phyloP scores from a whole-genome alignment of 257 asterid genomes.

The Przewalskia tangutica region DNA sequence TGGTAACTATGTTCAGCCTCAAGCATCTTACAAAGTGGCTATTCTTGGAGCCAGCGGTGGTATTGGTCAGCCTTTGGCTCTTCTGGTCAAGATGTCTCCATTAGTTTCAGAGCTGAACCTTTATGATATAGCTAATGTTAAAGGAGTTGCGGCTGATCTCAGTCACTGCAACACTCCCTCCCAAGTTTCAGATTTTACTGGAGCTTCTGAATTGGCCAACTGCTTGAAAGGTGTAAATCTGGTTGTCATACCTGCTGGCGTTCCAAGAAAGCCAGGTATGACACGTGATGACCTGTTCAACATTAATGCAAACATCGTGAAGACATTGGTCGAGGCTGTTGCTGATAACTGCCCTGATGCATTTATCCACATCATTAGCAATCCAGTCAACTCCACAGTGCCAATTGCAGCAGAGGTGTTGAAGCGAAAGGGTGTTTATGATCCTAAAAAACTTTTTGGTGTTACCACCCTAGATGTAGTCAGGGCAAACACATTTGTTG shows the following conservation, averaged over 20 bases:
- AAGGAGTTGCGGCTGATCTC: conserved; percentile 82
- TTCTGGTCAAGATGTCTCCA: conserved; percentile 79
- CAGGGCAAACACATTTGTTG: conserved; percentile 67
- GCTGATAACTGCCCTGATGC: conserved; percentile 84
- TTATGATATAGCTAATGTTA: conserved; percentile 74
- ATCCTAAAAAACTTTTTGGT: conserved; percentile 79
- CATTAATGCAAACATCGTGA: conserved; percentile 71
- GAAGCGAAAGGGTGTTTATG: conserved; percentile 60
- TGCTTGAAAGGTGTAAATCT: conserved; percentile 60
- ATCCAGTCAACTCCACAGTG: conserved; percentile 80
- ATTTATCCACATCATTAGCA: conserved; percentile 76
- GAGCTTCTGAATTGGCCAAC: conserved; percentile 49
- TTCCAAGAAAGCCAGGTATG: conserved; percentile 86
- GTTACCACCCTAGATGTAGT: conserved; percentile 84
- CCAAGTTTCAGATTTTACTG: conserved; percentile 54
- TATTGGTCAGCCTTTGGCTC: conserved; percentile 79
- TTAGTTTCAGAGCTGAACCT: conserved; percentile 60
- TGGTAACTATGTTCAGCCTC: conserved; percentile 43
- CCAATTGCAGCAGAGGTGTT: conserved; percentile 85
- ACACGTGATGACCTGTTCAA: conserved; percentile 85
- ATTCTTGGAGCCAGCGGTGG: conserved; percentile 83
- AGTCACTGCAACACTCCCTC: conserved; percentile 92
- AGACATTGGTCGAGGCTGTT: conserved; percentile 57
- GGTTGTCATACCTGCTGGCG: conserved; percentile 84
- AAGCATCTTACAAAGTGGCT: conserved; percentile 78